phyloP scores from a whole-genome alignment of 495 filamentous ascomycete genomes.

The Melanomma pulvis-pyrius region DNA sequence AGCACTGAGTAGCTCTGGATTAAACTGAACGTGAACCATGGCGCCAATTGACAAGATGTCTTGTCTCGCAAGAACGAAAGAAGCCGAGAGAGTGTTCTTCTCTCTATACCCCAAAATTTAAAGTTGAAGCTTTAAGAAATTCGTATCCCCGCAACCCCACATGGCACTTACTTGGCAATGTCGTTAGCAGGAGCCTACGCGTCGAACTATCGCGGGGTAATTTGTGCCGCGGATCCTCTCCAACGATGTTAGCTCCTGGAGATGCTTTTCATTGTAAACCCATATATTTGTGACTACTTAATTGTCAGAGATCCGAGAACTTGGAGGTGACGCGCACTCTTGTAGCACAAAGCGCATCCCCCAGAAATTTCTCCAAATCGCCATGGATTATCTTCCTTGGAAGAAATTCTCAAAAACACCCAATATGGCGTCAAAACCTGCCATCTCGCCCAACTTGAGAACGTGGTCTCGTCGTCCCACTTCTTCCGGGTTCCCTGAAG shows the following conservation, averaged over 20 bases:
- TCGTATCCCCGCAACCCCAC: constrained; percentile 20
- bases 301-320: background rate
- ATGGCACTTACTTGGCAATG: constrained; percentile 13
- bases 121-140: constrained; percentile 1
- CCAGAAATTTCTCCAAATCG: too few relatives aligned
- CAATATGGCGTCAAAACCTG: constrained; percentile 27
- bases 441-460: constrained; percentile 30
- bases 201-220: constrained; percentile 25
- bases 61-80: background rate
- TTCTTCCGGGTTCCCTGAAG: constrained; percentile 25
- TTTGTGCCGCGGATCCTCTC: background rate
- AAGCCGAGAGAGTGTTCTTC: background rate
- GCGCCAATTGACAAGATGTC: background rate
- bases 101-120: background rate
- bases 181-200: constrained; percentile 8
- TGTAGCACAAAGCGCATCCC: constrained; percentile 2
- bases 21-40: constrained; percentile 31
- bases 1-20: constrained; percentile 16
- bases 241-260: background rate
- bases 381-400: constrained; percentile 14
- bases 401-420: constrained; percentile 31
- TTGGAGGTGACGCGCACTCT: constrained; percentile 12
- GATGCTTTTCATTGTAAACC: background rate
- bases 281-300: constrained; percentile 10
- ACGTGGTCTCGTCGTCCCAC: constrained; percentile 19